phyloP scores from a whole-genome alignment of 106 monocot species.

The Vanilla planifolia region DNA sequence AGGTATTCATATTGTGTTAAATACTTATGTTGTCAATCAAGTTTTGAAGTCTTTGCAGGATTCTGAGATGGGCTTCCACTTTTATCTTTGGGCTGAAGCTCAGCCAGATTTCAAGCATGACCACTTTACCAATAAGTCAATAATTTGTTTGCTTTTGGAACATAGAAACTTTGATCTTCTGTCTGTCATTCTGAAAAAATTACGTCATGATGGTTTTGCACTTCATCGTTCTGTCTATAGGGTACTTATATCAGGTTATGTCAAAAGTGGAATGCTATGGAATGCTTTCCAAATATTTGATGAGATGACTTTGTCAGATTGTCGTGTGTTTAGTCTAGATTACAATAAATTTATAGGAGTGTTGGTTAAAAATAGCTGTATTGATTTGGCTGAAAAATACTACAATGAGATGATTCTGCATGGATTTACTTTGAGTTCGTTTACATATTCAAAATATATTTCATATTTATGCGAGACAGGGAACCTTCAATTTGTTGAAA shows the following conservation, averaged over 20 bases:
- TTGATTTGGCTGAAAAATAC: conserved; percentile 61
- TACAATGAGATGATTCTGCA: conserved; percentile 42
- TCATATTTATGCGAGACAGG: conserved; percentile 41
- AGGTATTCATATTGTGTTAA: conserved; percentile 29
- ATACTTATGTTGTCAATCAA: conserved; percentile 54
- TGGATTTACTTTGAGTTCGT: conserved; percentile 71
- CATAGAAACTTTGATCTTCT: conserved; percentile 56
- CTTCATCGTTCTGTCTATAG: conserved; percentile 64
- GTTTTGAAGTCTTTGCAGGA: conserved; percentile 57
- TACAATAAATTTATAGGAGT: conserved; percentile 89
- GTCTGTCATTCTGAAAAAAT: conserved; percentile 40
- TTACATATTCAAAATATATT: conserved; percentile 91
- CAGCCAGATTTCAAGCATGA: conserved; percentile 58
- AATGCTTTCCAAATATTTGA: conserved; percentile 58
- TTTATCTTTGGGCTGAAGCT: conserved; percentile 70
- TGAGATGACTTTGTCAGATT: conserved; percentile 67
- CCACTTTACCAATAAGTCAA: conserved; percentile 49
- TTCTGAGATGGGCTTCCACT: conserved; percentile 48
- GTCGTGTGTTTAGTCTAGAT: conserved; percentile 66
- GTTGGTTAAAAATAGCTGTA: conserved; percentile 39
- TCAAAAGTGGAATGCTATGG: conserved; percentile 51
- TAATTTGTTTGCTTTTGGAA: conserved; percentile 46
- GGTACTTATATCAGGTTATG: conserved; percentile 71
- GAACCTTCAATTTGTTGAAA: conserved; percentile 41
- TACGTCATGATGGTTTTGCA: conserved; percentile 35